Evolutionary conservation across 345 rosid species (phyloP).

Genomic region (Citrus mangshanensis): DNA sequence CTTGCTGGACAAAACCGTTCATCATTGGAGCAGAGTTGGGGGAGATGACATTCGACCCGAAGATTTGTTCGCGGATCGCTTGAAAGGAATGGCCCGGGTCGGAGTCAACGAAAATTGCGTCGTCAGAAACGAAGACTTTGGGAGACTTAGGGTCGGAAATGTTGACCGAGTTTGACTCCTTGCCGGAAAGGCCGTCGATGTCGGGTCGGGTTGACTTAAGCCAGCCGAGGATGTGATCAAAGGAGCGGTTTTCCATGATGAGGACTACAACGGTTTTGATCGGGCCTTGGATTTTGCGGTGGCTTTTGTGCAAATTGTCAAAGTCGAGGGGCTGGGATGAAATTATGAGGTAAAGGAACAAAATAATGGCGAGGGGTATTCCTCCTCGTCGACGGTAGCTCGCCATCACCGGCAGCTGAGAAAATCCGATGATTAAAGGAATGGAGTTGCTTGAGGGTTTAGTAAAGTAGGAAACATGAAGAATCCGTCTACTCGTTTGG

Average conservation of each 20-base stretch:
- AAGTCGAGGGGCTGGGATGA: slow-evolving; percentile 54
- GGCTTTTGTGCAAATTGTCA: slow-evolving; percentile 24
- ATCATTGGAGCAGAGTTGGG: slow-evolving; percentile 53
- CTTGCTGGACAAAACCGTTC: slow-evolving; percentile 93
- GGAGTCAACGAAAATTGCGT: slow-evolving; percentile 78
- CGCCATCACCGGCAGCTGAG: slow-evolving; percentile 29
- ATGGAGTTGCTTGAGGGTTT: not conserved
- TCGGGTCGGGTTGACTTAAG: slow-evolving; percentile 86
- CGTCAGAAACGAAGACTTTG: slow-evolving; percentile 59
- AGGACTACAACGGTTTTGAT: slow-evolving; percentile 86
- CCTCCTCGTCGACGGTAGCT: slow-evolving; percentile 59
- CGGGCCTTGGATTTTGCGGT: slow-evolving; percentile 70
- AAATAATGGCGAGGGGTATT: slow-evolving; percentile 9
- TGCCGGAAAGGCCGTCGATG: slow-evolving; percentile 76
- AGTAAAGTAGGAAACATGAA: not conserved
- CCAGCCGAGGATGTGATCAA: slow-evolving; percentile 96
- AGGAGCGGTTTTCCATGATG: slow-evolving; percentile 98
- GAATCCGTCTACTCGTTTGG: not conserved
- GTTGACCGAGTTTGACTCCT: slow-evolving; percentile 60
- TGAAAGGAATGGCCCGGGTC: slow-evolving; percentile 99
- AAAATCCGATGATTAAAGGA: not conserved
- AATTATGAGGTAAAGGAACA: slow-evolving; percentile 47
- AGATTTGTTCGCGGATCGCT: slow-evolving; percentile 93
- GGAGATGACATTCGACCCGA: slow-evolving; percentile 62
- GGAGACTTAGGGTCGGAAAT: slow-evolving; percentile 58